Conservation (phyloP, 1,284 basidiomycete species). For the Cutaneotrichosporon curvatum region DNA sequence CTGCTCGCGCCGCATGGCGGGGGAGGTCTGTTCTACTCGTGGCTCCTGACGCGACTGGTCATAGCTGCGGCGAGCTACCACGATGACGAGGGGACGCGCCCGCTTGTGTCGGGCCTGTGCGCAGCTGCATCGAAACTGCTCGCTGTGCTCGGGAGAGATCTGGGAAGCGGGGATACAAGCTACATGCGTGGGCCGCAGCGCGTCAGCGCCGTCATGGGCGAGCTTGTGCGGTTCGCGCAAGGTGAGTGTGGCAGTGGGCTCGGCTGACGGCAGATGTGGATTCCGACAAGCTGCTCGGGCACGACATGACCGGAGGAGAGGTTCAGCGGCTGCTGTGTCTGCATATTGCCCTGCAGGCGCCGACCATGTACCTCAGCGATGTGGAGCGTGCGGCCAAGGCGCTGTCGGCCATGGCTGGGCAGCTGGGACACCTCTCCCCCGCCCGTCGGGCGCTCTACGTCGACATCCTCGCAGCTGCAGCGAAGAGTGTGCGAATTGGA, state of each 20-base stretch:
- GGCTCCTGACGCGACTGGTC: conserved; percentile 35
- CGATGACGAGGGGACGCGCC: background rate
- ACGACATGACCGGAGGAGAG: conserved; percentile 10
- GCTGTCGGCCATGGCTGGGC: conserved; percentile 13
- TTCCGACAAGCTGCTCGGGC: conserved; percentile 10
- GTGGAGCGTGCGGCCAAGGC: conserved; percentile 8
- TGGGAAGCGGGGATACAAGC: conserved; percentile 15
- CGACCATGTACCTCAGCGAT: conserved; percentile 11
- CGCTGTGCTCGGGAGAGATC: conserved; percentile 17
- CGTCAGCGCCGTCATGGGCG: conserved; percentile 14
- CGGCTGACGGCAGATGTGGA: conserved; percentile 1
- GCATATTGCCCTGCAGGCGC: conserved; percentile 12
- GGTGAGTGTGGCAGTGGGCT: conserved; percentile 16
- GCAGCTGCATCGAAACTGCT: conserved; percentile 19
- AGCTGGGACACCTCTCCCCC: background rate
- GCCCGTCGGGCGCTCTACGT: conserved; percentile 13
- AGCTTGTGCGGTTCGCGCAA: conserved; percentile 21
- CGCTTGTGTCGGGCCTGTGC: conserved; percentile 11
- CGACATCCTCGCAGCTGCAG: conserved; percentile 2
- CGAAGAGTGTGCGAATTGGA: background rate
- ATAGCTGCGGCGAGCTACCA: conserved; percentile 23
- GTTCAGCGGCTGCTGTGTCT: conserved; percentile 16
- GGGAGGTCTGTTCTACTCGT: conserved; percentile 32
- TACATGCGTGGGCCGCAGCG: conserved; percentile 23
- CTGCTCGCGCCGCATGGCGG: conserved; percentile 8